A percentile compares a stretch with the other conserved stretches of the same genome.
phyloP scores from a whole-genome alignment of 1,284 basidiomycete genomes.

The Cystobasidium slooffiae region DNA sequence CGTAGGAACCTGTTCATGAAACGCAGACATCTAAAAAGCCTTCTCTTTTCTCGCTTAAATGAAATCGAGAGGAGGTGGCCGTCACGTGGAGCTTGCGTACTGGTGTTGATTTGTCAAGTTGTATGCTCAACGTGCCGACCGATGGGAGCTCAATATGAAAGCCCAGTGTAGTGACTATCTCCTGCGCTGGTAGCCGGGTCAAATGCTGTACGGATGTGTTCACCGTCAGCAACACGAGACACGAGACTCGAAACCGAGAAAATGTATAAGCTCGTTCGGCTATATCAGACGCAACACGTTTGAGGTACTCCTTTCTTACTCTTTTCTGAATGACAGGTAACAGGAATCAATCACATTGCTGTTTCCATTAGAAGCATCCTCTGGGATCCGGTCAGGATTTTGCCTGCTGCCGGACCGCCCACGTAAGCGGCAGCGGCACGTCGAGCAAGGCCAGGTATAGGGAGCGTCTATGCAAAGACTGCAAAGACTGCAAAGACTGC shows the following conservation, averaged over 20 bases:
- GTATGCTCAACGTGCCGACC: conserved; percentile 12
- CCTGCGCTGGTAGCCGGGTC: conserved; percentile 4
- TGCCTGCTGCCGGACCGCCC: conserved; percentile 9
- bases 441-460: conserved; percentile 14
- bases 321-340: conserved; percentile 11
- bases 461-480: conserved; percentile 13
- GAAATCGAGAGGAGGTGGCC: conserved; percentile 12
- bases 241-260: conserved; percentile 18
- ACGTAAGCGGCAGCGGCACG: conserved; percentile 8
- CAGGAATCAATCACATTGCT: conserved; percentile 13
- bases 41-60: conserved; percentile 18
- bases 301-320: conserved; percentile 11
- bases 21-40: conserved; percentile 4
- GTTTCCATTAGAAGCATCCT: conserved; percentile 5
- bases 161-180: conserved; percentile 7
- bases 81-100: conserved; percentile 12
- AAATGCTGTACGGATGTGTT: conserved; percentile 15
- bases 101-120: conserved; percentile 7
- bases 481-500: conserved; percentile 9
- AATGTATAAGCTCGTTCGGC: conserved; percentile 11
- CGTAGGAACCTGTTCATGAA: conserved; percentile 11
- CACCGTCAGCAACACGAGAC: conserved; percentile 6
- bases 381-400: conserved; percentile 8
- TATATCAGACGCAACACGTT: conserved; percentile 14
- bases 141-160: conserved; percentile 2